Conservation (phyloP, 1,139 yeast species). For the Blastobotrys proliferans region DNA sequence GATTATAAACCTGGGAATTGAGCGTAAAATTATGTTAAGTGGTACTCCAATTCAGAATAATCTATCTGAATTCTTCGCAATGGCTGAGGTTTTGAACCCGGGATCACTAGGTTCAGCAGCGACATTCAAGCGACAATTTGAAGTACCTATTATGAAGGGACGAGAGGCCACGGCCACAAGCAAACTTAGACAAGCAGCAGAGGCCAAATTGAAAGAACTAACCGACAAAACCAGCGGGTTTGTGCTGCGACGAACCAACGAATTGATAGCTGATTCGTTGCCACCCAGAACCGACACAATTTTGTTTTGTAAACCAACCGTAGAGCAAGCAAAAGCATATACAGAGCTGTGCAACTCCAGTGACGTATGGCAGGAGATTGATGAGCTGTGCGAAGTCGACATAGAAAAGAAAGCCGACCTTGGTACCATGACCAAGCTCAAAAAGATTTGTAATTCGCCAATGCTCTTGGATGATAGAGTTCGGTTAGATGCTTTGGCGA, state of each 20-base stretch:
- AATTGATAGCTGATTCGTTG: constrained; percentile 58
- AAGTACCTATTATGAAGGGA: constrained; percentile 68
- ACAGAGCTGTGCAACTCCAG: constrained; percentile 44
- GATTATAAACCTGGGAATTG: constrained; percentile 52
- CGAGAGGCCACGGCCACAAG: constrained; percentile 64
- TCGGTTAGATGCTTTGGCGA: neutral
- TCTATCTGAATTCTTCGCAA: constrained; percentile 72
- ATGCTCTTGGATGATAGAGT: constrained; percentile 45
- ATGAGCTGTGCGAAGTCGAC: constrained; percentile 5
- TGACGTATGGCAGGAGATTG: constrained; percentile 11
- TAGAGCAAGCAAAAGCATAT: constrained; percentile 55
- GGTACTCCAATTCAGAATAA: constrained; percentile 98
- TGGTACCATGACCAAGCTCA: constrained; percentile 66
- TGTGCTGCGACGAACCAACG: constrained; percentile 70
- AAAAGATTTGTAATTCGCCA: constrained; percentile 84
- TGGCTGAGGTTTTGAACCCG: constrained; percentile 81
- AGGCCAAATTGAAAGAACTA: constrained; percentile 56
- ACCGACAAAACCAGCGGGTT: constrained; percentile 61
- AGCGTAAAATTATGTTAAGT: constrained; percentile 60
- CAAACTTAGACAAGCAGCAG: constrained; percentile 55
- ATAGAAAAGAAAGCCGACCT: constrained; percentile 40
- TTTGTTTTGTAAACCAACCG: constrained; percentile 72
- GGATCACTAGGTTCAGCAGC: constrained; percentile 65
- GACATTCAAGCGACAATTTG: constrained; percentile 61
- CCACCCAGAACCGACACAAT: constrained; percentile 79